Evolutionary conservation across 768 basidiomycete species (phyloP).

Genomic region (Heimioporus sp.): DNA sequence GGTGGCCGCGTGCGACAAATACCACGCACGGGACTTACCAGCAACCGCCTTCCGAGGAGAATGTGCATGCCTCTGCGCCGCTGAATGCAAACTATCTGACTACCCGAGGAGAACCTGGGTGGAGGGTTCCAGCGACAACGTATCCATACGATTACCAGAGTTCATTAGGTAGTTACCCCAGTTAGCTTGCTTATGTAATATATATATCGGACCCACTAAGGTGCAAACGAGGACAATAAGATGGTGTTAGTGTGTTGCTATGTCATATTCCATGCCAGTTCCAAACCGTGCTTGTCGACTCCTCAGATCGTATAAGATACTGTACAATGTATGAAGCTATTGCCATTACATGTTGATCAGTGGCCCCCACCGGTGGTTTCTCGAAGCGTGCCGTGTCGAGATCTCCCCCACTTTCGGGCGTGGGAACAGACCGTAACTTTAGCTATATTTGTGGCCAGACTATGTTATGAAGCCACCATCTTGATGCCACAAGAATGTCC

Average conservation of each 20-base stretch:
- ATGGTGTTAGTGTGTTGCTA: too few species aligned
- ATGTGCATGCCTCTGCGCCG: constrained; percentile 4
- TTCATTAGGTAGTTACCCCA: constrained; percentile 19
- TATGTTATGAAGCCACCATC: constrained; percentile 12
- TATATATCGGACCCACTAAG: constrained; percentile 28
- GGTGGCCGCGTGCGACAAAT: constrained; percentile 52
- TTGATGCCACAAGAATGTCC: constrained; percentile 44
- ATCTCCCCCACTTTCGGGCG: too few species aligned
- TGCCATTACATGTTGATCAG: too few species aligned
- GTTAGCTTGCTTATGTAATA: constrained; percentile 29
- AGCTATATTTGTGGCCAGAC: background rate
- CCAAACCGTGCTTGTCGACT: too few species aligned
- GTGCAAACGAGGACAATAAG: too few species aligned
- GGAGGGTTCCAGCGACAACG: constrained; percentile 15
- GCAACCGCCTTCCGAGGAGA: constrained; percentile 4
- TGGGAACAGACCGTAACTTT: too few species aligned
- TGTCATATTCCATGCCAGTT: too few species aligned
- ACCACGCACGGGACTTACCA: constrained; percentile 14
- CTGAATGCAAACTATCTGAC: constrained; percentile 17
- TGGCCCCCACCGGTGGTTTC: too few species aligned
- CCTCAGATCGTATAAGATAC: too few species aligned
- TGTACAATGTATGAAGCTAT: too few species aligned
- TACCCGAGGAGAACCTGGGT: constrained; percentile 14
- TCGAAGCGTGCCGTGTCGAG: too few species aligned
- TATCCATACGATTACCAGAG: constrained; percentile 22